Evolutionary conservation across 2,329 filamentous ascomycete genomes (phyloP).

Genomic region (Scytalidium sp.): DNA sequence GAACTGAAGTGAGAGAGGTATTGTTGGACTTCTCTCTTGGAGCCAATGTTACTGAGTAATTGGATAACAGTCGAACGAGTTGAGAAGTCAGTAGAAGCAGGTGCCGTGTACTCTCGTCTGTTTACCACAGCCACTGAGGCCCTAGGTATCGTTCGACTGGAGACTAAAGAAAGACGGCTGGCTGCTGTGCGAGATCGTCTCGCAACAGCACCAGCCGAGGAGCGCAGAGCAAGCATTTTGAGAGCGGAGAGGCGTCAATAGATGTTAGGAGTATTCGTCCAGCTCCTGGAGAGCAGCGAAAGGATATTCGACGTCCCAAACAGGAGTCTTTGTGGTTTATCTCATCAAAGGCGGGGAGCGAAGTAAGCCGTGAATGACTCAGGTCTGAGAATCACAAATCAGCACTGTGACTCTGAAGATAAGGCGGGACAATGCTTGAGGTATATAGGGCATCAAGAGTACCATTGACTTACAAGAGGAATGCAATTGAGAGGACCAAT

Average conservation of each 20-base stretch:
- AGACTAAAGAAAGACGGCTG: constrained; percentile 18
- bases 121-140: constrained; percentile 22
- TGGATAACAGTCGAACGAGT: constrained; percentile 83
- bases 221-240: constrained; percentile 29
- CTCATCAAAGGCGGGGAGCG: constrained; percentile 24
- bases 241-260: constrained; percentile 16
- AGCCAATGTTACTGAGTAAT: constrained; percentile 91
- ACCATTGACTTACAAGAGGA: not conserved
- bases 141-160: constrained; percentile 22
- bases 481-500: not conserved
- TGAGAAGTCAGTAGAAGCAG: constrained; percentile 25
- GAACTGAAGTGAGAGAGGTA: constrained; percentile 97
- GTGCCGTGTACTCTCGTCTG: constrained; percentile 26
- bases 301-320: constrained; percentile 17
- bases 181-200: constrained; percentile 24
- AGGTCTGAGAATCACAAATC: constrained; percentile 2
- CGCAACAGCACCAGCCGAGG: constrained; percentile 24
- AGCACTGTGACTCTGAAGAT: not conserved
- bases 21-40: constrained; percentile 93
- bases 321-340: constrained; percentile 16
- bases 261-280: constrained; percentile 12
- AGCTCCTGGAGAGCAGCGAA: constrained; percentile 23
- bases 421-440: not conserved
- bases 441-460: no score
- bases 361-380: constrained; percentile 19